Base-by-base conservation (phyloP, 139 green algal genomes). In the Chlorella sp. region DNA sequence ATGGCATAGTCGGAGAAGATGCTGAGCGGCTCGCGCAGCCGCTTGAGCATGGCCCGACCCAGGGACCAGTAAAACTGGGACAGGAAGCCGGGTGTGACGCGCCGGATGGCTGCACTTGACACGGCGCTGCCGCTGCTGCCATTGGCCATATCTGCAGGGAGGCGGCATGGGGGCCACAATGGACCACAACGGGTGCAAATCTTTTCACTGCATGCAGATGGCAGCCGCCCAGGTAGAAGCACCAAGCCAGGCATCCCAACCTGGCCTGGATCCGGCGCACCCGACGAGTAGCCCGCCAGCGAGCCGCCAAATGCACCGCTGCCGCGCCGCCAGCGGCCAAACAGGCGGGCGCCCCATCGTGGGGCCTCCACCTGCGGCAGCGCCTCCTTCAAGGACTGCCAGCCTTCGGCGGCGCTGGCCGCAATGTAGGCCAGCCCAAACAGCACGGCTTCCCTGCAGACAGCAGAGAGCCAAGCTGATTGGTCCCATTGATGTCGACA, bases 1-100 rank as follows among this genome's bases (percentile, higher is more conserved):
- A 94, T 94, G 74, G 70, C 84, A 13, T 91, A 88, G 56, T 94
- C 91, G 13, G 85, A 89, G 63, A 91, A 86, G 38, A 91, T 84
- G 17, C 64, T 38, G 20, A 92, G 23, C 16, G 91, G 91, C 82
- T 94, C 81, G 25, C 89, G 74, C 32, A 38, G 79, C 3, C 87
- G 65, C 63, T 85, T 72, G 6, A 89, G 68, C 16, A 80, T 70
- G 9, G 86, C 87, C 3, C 89, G 80, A 1, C 44, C 60, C 20
- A 93, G 69, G 65, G 78, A 91, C 91, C 87, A 94, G 0, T 34
- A 76, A 30, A 86, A 91, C 82, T 94, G 91, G n/a, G 56, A 74
- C 28, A 86, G 28, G 74, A 94, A 92, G 21, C 85, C 87, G 11
- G 90, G 90, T 0, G 83, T 80, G 30, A n/a, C 32, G 6, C 86